Conservation (phyloP, 257 asterid species). For the Solanum rostratum region DNA sequence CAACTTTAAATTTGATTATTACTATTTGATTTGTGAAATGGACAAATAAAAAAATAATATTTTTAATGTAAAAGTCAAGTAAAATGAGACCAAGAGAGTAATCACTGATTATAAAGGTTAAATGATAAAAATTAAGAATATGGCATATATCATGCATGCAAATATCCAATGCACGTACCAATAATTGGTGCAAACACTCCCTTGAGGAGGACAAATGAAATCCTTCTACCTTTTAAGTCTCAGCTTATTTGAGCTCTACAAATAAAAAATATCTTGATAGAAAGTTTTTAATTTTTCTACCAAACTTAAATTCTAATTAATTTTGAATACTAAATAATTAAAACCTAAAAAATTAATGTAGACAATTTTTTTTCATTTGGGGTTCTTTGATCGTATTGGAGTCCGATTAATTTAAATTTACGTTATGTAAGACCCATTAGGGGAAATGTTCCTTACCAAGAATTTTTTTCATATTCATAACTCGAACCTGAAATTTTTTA, state of each 20-base stretch:
- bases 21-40: background rate
- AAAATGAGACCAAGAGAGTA: background rate
- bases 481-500: too few species aligned
- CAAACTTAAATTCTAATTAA: background rate
- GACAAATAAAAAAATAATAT: background rate
- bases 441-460: too few species aligned
- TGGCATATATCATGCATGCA: background rate
- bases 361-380: too few species aligned
- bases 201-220: background rate
- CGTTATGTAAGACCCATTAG: rapidly evolving
- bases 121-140: background rate
- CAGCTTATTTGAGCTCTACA: background rate
- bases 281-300: background rate
- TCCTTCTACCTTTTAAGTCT: background rate
- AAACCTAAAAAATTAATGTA: background rate
- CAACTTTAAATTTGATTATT: background rate
- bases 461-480: too few species aligned
- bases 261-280: background rate
- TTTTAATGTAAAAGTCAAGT: background rate
- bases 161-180: background rate
- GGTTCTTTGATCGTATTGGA: too few species aligned
- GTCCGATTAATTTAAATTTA: too few species aligned
- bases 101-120: background rate
- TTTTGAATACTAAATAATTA: background rate
- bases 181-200: background rate